Evolutionary conservation across 768 basidiomycete species (phyloP), one percentile per base, ranked within the genome.

Genomic region (Hygrophorus pudorinus): DNA sequence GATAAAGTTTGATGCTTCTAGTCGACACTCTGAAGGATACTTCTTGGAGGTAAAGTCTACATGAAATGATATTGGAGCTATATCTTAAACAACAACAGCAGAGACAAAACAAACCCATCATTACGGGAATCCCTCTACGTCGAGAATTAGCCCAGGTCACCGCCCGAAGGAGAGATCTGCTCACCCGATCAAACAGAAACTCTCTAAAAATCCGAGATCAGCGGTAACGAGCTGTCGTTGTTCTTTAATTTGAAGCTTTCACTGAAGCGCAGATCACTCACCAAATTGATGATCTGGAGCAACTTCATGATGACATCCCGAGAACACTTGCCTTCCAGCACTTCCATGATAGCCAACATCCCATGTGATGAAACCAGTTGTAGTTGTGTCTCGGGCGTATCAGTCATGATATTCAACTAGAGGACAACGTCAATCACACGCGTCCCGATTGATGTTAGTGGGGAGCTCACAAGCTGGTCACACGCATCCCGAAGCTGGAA

Each of bases 1-100:
- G 42, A 99, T 88, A 61, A 98, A 97, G 54, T 88, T 81, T 2
- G 96, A 97, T 0, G 93, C 94, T 57, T 97, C 88, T n/a, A 87
- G 63, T 29, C 96, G 80, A 54, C 92, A 96, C 58, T 96, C 92
- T 10, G 86, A 79, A 1, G 92, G 82, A 56, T 88, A 90, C 53
- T 85, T 89, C 68, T 94, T 97, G 9, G 89, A 90, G 0, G 94
- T 92, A 58, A 93, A 98, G 36, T 82, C 88, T 88, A 50, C 18
- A 38, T 8, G 45, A 42, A 33, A 21, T 21, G 31, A 45, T 28
- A 39, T 51, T 4, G 3, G 44, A 33, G 48, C n/a, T 34, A 29
- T 7, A 30, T 27, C 9, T 6, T 6, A 18, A n/a, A 33, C 37
- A 12, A 36, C 29, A 41, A 10, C 7, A 17, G 10, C 32, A 31